Percentiles rank a stretch among this genome's conserved stretches.
phyloP scores from a whole-genome alignment of 768 basidiomycete species.

The Agaricus subrufescens region DNA sequence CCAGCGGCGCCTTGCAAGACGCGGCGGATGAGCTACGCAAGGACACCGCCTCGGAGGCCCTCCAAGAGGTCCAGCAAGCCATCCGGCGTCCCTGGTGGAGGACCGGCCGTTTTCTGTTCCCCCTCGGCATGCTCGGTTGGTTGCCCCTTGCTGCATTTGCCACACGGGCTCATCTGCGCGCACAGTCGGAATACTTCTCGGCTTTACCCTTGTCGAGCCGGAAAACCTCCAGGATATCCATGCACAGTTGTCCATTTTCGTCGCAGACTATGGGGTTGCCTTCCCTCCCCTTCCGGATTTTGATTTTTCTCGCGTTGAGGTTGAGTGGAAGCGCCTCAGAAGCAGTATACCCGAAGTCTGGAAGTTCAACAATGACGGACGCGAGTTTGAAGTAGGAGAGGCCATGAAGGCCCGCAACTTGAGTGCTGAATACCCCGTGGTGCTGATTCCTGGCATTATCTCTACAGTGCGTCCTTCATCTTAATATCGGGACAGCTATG shows the following conservation, averaged over 20 bases:
- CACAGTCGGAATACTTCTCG: conserved; percentile 62
- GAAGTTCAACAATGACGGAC: conserved; percentile 76
- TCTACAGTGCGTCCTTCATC: conserved; percentile 57
- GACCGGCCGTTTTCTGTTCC: conserved; percentile 59
- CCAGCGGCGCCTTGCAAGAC: neutral
- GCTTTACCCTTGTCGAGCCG: conserved; percentile 62
- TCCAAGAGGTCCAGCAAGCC: neutral
- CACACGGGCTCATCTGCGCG: neutral
- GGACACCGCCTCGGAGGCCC: neutral
- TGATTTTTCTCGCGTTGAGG: conserved; percentile 64
- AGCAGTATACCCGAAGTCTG: conserved; percentile 74
- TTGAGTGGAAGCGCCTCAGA: conserved; percentile 65
- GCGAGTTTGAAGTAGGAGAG: conserved; percentile 78
- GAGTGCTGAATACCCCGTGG: conserved; percentile 69
- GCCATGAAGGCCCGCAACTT: conserved; percentile 59
- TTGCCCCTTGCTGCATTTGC: neutral
- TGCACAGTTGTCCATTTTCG: conserved; percentile 56
- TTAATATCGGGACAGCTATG: no score
- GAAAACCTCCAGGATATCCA: conserved; percentile 66
- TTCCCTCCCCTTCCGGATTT: conserved; percentile 59
- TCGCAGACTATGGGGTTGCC: conserved; percentile 68
- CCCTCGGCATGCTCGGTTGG: conserved; percentile 59
- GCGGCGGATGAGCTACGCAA: conserved; percentile 3
- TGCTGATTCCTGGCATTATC: conserved; percentile 87
- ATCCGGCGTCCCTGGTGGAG: conserved; percentile 23